These are phyloP conservation scores for Colletotrichum zoysiae DNA, from an alignment of 2,329 filamentous ascomycete genomes.

Conservation along the genomic window DNA sequence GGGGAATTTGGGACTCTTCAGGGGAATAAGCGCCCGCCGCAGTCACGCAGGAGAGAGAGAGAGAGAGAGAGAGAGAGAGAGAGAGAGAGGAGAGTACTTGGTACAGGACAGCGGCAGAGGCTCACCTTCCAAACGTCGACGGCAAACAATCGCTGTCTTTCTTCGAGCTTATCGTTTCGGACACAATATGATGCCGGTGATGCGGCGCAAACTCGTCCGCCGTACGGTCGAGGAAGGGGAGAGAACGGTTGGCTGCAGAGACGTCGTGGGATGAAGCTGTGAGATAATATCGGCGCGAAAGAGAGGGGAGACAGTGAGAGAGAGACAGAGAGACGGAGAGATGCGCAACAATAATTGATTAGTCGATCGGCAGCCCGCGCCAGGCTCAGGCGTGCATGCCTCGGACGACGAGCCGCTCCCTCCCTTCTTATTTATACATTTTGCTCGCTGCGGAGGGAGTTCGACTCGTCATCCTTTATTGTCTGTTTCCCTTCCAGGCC, in stretches of 20 bases:
- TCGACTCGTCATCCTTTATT: neutral
- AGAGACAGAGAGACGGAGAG: too few relatives aligned
- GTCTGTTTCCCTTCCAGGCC: too few relatives aligned
- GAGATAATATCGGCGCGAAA: neutral
- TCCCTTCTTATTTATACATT: slow-evolving; percentile 5
- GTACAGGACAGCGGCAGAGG: neutral
- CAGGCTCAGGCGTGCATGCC: neutral
- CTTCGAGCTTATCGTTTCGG: slow-evolving; percentile 2
- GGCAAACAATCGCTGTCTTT: neutral
- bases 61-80: too few relatives aligned
- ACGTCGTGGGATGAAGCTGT: neutral
- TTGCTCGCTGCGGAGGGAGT: neutral
- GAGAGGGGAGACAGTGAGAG: too few relatives aligned
- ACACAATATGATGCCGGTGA: neutral
- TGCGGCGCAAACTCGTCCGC: neutral
- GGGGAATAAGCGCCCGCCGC: neutral
- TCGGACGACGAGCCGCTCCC: neutral
- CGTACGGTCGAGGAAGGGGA: neutral
- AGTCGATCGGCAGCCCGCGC: neutral
- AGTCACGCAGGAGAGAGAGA: neutral
- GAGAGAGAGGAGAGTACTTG: neutral
- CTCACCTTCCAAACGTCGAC: neutral
- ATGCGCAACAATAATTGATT: neutral
- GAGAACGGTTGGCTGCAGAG: neutral
- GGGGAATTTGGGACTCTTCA: slow-evolving; percentile 17